These are phyloP conservation scores for Geranium incanum DNA, from an alignment of 441 rosid species.

Conservation along the genomic window DNA sequence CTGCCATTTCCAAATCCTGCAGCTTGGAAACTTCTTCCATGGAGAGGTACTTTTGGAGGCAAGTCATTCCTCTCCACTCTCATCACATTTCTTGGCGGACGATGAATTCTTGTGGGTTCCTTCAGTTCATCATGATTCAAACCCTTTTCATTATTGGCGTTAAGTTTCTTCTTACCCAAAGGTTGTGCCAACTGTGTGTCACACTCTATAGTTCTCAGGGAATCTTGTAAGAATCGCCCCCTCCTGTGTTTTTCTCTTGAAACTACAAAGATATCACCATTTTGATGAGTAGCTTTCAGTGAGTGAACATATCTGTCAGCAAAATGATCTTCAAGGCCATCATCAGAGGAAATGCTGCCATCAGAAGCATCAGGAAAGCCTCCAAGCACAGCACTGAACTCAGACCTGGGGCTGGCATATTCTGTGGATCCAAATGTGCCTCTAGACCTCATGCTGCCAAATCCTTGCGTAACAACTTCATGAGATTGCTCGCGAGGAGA, in stretches of 20 bases:
- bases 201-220: conserved; percentile 20
- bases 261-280: conserved; percentile 26
- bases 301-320: conserved; percentile 22
- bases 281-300: conserved; percentile 23
- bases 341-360: conserved; percentile 60
- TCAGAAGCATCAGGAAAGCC: conserved; percentile 47
- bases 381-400: conserved; percentile 32
- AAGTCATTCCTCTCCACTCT: conserved; percentile 33
- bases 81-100: conserved; percentile 33
- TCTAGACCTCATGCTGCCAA: conserved; percentile 19
- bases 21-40: conserved; percentile 32
- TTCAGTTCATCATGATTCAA: conserved; percentile 31
- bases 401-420: conserved; percentile 38
- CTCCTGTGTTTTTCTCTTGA: conserved; percentile 31
- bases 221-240: conserved; percentile 22
- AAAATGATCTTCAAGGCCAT: conserved; percentile 46
- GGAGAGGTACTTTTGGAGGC: conserved; percentile 28
- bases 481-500: conserved; percentile 34
- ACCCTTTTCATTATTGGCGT: conserved; percentile 25
- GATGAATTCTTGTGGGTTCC: conserved; percentile 33
- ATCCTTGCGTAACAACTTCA: conserved; percentile 20
- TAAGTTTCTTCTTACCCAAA: conserved; percentile 24
- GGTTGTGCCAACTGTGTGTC: conserved; percentile 31
- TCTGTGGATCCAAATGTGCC: conserved; percentile 34
- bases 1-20: conserved; percentile 35